Base-by-base conservation (phyloP, 352 stramenopile genomes). In the Globisporangium echinulatum region DNA sequence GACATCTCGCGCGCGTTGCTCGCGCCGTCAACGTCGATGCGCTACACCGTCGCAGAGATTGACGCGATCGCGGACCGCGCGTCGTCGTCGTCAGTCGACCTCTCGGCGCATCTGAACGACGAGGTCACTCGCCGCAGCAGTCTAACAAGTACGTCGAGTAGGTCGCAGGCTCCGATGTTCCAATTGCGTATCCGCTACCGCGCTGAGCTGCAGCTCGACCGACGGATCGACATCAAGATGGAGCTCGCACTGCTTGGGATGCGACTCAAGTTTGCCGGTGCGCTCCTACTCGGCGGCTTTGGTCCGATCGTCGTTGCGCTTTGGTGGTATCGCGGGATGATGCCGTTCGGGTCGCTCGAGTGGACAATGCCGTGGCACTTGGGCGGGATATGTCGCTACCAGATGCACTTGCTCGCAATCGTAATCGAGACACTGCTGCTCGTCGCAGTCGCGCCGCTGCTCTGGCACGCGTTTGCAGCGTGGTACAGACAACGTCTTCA, bases 1-100 rank as follows among this genome's bases (percentile, higher is more conserved):
- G 66, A 79, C 36, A 53, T 79, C 6, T 59, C 66, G n/a, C 49
- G 60, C 6, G 58, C 68, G n/a, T 52, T 76, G 2, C 37, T 77
- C 1, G 54, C 66, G 10, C 46, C 71, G 1, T 61, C 43, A 2
- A 72, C 47, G 33, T 59, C 59, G 17, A 46, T 43, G 3, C 38
- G 59, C 37, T 33, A 64, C 10, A 47, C 59, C 7, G n/a, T 33
- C 15, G 46, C 10, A 2, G 19, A 54, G n/a, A 25, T 60, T 9
- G 46, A 52, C 15, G 43, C 52, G 7, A 59, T 59, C 5, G 46
- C 36, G 4, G 52, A 44, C 14, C 37, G 52, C 10, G 52, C 59
- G 9, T 48, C 43, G 5, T 52, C 38, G 6, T 14, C 40, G 7
- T 33, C 40, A 17, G 11, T 36, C 19, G 51, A 64, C 5, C n/a